Percentiles rank a stretch among this genome's conserved stretches.
phyloP scores from a whole-genome alignment of 2,329 filamentous ascomycete species.

The Thelonectria discophora region DNA sequence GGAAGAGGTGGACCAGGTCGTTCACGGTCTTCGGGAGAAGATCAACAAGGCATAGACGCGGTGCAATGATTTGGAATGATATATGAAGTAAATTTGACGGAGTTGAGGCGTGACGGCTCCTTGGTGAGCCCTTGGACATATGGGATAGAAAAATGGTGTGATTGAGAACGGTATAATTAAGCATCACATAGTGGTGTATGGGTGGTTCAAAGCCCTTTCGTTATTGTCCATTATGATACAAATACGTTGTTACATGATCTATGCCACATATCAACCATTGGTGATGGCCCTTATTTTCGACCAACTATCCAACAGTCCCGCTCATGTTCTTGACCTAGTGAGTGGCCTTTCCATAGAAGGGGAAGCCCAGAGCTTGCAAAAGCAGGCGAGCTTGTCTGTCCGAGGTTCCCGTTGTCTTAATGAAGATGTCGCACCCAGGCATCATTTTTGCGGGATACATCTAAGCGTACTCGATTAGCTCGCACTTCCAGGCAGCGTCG shows the following conservation, averaged over 20 bases:
- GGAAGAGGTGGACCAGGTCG: slow-evolving; percentile 82
- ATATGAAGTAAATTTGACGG: slow-evolving; percentile 47
- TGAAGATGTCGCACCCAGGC: slow-evolving; percentile 82
- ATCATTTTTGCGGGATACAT: slow-evolving; percentile 76
- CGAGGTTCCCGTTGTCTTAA: slow-evolving; percentile 85
- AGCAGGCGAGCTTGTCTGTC: slow-evolving; percentile 86
- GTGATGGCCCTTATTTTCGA: slow-evolving; percentile 29
- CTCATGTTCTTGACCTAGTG: slow-evolving; percentile 42
- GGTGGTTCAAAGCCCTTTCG: slow-evolving; percentile 32
- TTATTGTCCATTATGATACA: slow-evolving; percentile 46
- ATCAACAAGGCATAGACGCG: slow-evolving; percentile 46
- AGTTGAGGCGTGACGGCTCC: slow-evolving; percentile 44
- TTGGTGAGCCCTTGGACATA: neutral
- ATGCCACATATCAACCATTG: slow-evolving; percentile 41
- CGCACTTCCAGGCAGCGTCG: neutral
- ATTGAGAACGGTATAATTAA: slow-evolving; percentile 17
- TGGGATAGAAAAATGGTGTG: slow-evolving; percentile 10
- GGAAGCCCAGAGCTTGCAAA: slow-evolving; percentile 58
- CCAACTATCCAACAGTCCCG: slow-evolving; percentile 16
- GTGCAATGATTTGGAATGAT: slow-evolving; percentile 21
- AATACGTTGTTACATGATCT: slow-evolving; percentile 47
- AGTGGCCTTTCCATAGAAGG: slow-evolving; percentile 80
- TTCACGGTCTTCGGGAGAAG: slow-evolving; percentile 70
- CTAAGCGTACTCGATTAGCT: slow-evolving; percentile 45
- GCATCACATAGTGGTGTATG: slow-evolving; percentile 17